Percentiles rank a stretch among this genome's conserved stretches.
Evolutionary conservation across 768 basidiomycete species (phyloP).

Genomic region (Lactifluus piperatus): DNA sequence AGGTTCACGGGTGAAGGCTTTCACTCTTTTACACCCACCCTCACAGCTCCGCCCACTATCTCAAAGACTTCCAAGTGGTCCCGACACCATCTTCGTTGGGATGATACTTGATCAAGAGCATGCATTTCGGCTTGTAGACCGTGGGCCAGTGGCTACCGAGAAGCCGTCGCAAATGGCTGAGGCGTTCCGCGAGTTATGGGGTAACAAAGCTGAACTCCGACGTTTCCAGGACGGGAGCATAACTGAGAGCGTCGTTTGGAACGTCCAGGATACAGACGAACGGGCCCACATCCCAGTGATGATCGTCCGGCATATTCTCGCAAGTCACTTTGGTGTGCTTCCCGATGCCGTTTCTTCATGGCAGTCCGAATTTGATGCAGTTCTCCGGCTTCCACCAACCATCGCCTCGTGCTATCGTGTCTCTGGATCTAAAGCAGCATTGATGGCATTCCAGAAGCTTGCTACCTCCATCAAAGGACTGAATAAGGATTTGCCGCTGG

Average conservation of each 20-base stretch:
- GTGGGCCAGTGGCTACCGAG: conserved; percentile 75
- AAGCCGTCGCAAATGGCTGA: conserved; percentile 39
- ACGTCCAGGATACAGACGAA: conserved; percentile 72
- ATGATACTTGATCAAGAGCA: conserved; percentile 62
- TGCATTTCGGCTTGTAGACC: conserved; percentile 83
- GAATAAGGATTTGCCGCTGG: conserved; percentile 64
- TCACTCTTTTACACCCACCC: conserved; percentile 50
- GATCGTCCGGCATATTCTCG: conserved; percentile 68
- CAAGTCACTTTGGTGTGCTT: conserved; percentile 64
- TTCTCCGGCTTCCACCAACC: conserved; percentile 50
- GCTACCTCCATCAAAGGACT: conserved; percentile 68
- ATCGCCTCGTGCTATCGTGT: conserved; percentile 36
- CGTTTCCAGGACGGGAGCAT: conserved; percentile 96
- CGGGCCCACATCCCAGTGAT: conserved; percentile 66
- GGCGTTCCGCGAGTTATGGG: conserved; percentile 83
- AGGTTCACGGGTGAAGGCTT: conserved; percentile 57
- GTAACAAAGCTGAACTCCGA: conserved; percentile 80
- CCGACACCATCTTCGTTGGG: conserved; percentile 56
- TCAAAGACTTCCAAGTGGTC: conserved; percentile 45
- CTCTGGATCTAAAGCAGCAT: conserved; percentile 61
- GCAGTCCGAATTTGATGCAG: conserved; percentile 48
- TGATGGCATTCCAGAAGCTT: conserved; percentile 72
- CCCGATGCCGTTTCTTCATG: conserved; percentile 45
- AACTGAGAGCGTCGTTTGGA: conserved; percentile 94
- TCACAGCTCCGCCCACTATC: conserved; percentile 38